Base-by-base conservation (phyloP, 2,329 filamentous ascomycete genomes). In the Zalaria obscura region DNA sequence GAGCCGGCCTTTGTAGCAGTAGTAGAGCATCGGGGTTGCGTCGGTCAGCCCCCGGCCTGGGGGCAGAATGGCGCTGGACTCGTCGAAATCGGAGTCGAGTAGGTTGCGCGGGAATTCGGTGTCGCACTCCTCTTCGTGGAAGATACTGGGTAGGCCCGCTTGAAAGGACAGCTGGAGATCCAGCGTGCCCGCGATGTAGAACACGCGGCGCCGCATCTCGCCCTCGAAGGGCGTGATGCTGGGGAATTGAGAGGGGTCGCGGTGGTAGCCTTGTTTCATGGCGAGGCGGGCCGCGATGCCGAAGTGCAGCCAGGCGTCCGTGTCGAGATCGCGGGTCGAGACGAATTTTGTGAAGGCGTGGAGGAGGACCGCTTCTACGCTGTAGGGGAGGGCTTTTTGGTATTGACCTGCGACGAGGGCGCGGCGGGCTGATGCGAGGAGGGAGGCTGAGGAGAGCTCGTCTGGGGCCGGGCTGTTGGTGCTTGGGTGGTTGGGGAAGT, bases 171-270 rank as follows among this genome's bases (percentile, higher is more conserved):
- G 35, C 2, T 27, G 33, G 25, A 43, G 27, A 29, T 47, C 45
- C n/a, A 45, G 39, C 3, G 33, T 29, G 25, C 39, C 25, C 2
- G 45, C 37, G 3, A 29, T 42, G 10, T 35, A n/a, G 39, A 39
- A 47, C 5, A 41, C 31, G 27, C 45, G 31, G 9, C 45, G 35
- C 18, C 45, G 35, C 45, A 47, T 47, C 29, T 47, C 45, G 11
- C 43, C 39, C 8, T 45, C 40, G 32, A 47, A 47, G 4, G 43
- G 40, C 3, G 43, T 33, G 2, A 47, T 39, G 5, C 27, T 9
- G 5, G 39, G 33, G 9, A 45, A 18, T 26, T 45, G 40, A 26
- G 5, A 25, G 4, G 45, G 42, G 25, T 47, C 45, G 11, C 43
- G 36, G 25, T 47, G 45, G 27, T 47, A 47, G 3, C 45, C 45